A percentile compares a stretch with the other conserved stretches of the same genome.
These are phyloP conservation scores for Podospora didyma DNA, from an alignment of 495 filamentous ascomycete species.

Conservation along the genomic window DNA sequence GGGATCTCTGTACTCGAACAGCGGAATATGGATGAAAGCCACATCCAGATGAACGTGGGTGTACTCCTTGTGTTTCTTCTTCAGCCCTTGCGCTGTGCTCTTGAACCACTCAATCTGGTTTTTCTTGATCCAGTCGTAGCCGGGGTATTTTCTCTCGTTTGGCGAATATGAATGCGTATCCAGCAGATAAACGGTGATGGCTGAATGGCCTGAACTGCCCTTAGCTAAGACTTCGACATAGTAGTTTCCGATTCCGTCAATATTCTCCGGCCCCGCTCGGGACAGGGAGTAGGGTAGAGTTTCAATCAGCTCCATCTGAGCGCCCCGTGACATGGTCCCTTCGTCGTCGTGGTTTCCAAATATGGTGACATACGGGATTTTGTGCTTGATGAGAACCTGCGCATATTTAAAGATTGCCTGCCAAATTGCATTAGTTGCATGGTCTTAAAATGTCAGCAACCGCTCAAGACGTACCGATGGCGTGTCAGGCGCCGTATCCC, in stretches of 20 bases:
- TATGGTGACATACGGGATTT: conserved; percentile 88
- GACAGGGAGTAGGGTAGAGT: conserved; percentile 86
- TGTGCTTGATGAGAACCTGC: conserved; percentile 76
- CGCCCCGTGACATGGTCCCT: conserved; percentile 68
- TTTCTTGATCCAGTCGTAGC: conserved; percentile 95
- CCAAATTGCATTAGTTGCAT: neutral
- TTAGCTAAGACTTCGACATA: conserved; percentile 84
- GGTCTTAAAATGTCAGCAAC: neutral
- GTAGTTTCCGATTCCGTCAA: conserved; percentile 94
- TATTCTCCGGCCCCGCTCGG: conserved; percentile 69
- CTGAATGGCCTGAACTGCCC: conserved; percentile 74
- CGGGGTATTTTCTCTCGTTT: conserved; percentile 75
- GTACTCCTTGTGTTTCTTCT: conserved; percentile 70
- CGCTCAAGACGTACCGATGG: conserved; percentile 54
- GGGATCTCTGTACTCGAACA: conserved; percentile 73
- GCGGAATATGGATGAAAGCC: conserved; percentile 95
- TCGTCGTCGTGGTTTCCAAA: conserved; percentile 99
- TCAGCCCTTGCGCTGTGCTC: conserved; percentile 63
- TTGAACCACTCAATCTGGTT: conserved; percentile 94
- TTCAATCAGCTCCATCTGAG: conserved; percentile 80
- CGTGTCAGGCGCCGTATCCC: conserved; percentile 86
- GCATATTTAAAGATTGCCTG: conserved; percentile 91
- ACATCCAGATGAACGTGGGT: conserved; percentile 90
- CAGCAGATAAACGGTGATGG: conserved; percentile 87
- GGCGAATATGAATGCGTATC: conserved; percentile 92